Conservation (phyloP, 805 yeast genomes). For the Saturnispora silvae region DNA sequence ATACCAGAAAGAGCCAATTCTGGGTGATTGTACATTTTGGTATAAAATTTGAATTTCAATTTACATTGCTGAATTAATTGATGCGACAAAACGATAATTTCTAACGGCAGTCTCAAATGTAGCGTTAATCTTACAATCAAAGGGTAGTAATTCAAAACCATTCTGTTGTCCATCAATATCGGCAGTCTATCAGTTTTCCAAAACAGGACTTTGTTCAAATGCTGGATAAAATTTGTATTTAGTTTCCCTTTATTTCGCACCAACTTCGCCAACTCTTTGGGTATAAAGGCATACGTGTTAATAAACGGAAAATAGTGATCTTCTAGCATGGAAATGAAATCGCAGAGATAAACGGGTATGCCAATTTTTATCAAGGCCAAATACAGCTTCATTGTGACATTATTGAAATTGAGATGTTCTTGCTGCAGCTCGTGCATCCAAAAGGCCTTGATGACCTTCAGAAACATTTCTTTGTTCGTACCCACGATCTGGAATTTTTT, state of each 20-base stretch:
- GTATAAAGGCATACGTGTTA: conserved; percentile 15
- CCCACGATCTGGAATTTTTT: conserved; percentile 2
- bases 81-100: conserved; percentile 30
- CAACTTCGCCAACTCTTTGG: conserved; percentile 10
- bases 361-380: conserved; percentile 38
- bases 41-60: conserved; percentile 9
- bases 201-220: background rate
- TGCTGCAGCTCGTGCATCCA: conserved; percentile 14
- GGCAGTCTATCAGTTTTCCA: background rate
- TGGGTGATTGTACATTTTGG: conserved; percentile 20
- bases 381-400: conserved; percentile 33
- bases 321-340: conserved; percentile 33
- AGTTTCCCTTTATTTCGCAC: conserved; percentile 1
- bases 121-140: conserved; percentile 31
- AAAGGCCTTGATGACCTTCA: conserved; percentile 24
- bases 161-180: background rate
- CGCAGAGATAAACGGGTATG: conserved; percentile 40
- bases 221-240: background rate
- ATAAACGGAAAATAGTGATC: conserved; percentile 37
- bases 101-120: conserved; percentile 40
- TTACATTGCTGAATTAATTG: conserved; percentile 18
- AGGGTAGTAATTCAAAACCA: conserved; percentile 26
- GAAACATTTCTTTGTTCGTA: conserved; percentile 7
- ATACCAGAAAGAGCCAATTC: conserved; percentile 29
- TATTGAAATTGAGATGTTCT: conserved; percentile 9